phyloP scores from a whole-genome alignment of 805 yeast species.

The Wickerhamiella nectarea region DNA sequence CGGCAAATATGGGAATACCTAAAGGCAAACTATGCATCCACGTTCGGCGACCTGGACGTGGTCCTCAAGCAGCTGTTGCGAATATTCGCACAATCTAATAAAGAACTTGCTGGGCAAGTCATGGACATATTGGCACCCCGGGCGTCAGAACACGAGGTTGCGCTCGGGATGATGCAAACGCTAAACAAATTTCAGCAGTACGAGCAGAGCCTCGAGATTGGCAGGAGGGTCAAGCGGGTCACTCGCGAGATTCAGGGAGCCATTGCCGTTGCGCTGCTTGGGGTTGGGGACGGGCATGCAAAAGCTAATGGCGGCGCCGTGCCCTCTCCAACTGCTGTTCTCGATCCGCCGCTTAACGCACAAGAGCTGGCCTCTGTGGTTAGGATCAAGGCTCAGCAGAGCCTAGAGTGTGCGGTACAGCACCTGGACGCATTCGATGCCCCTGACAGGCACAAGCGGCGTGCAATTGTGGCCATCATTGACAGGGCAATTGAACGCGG shows the following conservation, averaged over 20 bases:
- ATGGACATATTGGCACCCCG: not conserved
- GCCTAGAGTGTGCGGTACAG: constrained; percentile 6
- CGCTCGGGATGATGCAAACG: not conserved
- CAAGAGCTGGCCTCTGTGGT: constrained; percentile 13
- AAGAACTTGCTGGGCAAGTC: not conserved
- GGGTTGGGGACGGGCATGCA: too few relatives aligned
- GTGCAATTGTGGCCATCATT: constrained; percentile 11
- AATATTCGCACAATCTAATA: not conserved
- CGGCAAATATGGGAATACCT: not conserved
- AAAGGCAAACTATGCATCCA: not conserved
- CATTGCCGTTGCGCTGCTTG: not conserved
- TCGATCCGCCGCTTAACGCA: constrained; percentile 25
- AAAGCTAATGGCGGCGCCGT: not conserved
- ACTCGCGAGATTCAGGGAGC: not conserved
- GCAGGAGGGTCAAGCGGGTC: not conserved
- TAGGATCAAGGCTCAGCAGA: constrained; percentile 6
- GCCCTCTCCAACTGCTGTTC: not conserved
- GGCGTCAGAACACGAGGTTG: not conserved
- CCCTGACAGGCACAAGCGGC: constrained; percentile 1
- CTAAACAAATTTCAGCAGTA: not conserved
- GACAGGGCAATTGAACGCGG: constrained; percentile 12
- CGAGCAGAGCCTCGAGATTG: not conserved
- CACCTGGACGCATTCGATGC: not conserved
- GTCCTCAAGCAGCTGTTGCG: not conserved
- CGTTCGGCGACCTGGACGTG: not conserved